phyloP scores from a whole-genome alignment of 257 asterid genomes.

The Jacaranda mimosifolia region DNA sequence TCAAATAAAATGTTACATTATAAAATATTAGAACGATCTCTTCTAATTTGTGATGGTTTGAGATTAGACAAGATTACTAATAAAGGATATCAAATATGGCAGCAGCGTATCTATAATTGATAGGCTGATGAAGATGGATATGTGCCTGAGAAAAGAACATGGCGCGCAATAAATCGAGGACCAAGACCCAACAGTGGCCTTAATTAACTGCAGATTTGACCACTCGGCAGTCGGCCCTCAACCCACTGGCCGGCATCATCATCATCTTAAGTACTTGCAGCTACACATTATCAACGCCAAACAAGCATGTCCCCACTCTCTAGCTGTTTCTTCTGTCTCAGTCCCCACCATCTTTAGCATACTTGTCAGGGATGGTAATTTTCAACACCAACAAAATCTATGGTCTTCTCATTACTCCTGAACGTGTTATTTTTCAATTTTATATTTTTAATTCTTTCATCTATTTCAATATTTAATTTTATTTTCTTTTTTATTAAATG shows the following conservation, averaged over 20 bases:
- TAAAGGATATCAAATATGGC: no score
- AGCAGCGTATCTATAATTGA: no score
- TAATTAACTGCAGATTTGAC: slow-evolving; percentile 31
- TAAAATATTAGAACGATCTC: no score
- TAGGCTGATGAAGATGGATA: background rate
- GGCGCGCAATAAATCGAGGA: slow-evolving; percentile 32
- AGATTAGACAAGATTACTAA: no score
- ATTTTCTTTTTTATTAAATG: no score
- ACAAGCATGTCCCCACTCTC: background rate
- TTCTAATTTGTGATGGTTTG: no score
- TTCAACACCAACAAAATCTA: no score
- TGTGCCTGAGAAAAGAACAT: background rate
- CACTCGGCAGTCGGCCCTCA: background rate
- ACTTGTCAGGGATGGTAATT: background rate
- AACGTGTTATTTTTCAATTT: no score
- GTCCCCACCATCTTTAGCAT: background rate
- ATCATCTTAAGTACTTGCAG: background rate
- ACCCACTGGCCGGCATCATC: background rate
- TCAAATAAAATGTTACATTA: no score
- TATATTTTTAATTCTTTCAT: no score
- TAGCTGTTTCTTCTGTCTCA: background rate
- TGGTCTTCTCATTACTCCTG: no score
- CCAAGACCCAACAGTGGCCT: slow-evolving; percentile 18
- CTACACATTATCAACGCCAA: background rate
- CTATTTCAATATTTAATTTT: no score